These are phyloP conservation scores for Aspergillus terreus DNA, from an alignment of 2,329 filamentous ascomycete species.

Conservation along the genomic window DNA sequence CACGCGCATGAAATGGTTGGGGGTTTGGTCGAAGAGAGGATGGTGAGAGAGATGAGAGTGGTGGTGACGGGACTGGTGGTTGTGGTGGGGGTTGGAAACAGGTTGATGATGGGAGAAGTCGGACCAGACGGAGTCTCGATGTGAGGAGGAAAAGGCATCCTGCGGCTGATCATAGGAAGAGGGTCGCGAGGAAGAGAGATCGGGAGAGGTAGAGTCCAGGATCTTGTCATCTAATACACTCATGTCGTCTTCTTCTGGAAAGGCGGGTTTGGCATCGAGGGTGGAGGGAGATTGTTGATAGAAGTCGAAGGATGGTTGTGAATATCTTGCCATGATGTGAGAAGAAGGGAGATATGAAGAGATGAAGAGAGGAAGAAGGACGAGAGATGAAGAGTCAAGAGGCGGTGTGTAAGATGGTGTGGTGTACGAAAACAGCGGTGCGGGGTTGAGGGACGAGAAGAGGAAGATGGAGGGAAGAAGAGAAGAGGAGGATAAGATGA, in stretches of 20 bases:
- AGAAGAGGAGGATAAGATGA: not conserved
- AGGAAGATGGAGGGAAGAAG: not conserved
- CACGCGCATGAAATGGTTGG: conserved; percentile 63
- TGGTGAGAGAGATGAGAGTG: conserved; percentile 43
- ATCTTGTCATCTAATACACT: conserved; percentile 49
- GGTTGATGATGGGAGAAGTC: conserved; percentile 35
- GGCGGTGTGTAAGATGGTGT: conserved; percentile 5
- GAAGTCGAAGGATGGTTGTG: conserved; percentile 41
- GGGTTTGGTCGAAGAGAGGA: conserved; percentile 48
- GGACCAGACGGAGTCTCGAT: conserved; percentile 50
- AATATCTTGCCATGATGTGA: conserved; percentile 42
- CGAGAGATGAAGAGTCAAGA: conserved; percentile 7
- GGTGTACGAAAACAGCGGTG: conserved; percentile 11
- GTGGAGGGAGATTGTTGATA: conserved; percentile 43
- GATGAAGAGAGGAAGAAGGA: conserved; percentile 9
- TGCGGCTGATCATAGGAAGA: conserved; percentile 45
- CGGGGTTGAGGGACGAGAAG: not conserved
- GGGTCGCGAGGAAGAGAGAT: conserved; percentile 46
- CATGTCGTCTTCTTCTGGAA: conserved; percentile 51
- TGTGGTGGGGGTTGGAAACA: conserved; percentile 35
- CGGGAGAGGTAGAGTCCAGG: conserved; percentile 47
- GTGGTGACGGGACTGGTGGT: conserved; percentile 31
- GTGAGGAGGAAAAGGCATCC: conserved; percentile 53
- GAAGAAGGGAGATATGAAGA: conserved; percentile 3
- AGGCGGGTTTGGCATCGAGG: conserved; percentile 40